Conservation (phyloP, 1,284 basidiomycete genomes). For the Schizophyllum commune region DNA sequence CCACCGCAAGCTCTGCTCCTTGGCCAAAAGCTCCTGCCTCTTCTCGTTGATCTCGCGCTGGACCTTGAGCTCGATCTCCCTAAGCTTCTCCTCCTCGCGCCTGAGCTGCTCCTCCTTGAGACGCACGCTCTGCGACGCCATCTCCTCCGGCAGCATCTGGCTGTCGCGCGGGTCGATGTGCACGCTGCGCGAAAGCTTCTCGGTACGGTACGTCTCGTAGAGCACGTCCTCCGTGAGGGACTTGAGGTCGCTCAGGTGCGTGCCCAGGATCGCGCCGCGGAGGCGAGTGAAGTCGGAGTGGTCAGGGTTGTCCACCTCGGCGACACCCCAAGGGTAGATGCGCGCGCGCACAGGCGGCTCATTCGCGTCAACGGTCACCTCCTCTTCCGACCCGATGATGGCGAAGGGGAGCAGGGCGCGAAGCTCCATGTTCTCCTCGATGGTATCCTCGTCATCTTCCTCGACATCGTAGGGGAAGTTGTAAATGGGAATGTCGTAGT, state of each 20-base stretch:
- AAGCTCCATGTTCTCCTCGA: slow-evolving; percentile 90
- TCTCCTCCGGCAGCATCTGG: slow-evolving; percentile 83
- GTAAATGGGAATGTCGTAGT: slow-evolving; percentile 96
- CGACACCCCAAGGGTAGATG: slow-evolving; percentile 94
- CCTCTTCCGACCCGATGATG: slow-evolving; percentile 93
- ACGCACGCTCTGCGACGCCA: slow-evolving; percentile 88
- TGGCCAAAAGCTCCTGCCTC: slow-evolving; percentile 87
- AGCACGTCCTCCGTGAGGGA: slow-evolving; percentile 89
- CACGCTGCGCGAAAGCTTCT: slow-evolving; percentile 91
- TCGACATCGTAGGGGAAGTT: slow-evolving; percentile 99
- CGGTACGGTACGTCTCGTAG: slow-evolving; percentile 94
- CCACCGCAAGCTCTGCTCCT: slow-evolving; percentile 80
- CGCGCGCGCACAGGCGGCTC: slow-evolving; percentile 69
- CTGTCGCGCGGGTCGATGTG: slow-evolving; percentile 73
- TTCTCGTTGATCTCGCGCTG: slow-evolving; percentile 97
- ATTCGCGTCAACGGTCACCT: slow-evolving; percentile 85
- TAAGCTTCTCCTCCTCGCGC: slow-evolving; percentile 92
- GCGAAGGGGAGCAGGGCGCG: slow-evolving; percentile 90
- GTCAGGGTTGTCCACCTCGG: slow-evolving; percentile 94
- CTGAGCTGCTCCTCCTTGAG: slow-evolving; percentile 97
- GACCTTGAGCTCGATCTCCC: slow-evolving; percentile 92
- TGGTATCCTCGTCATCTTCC: slow-evolving; percentile 97
- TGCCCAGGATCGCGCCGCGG: slow-evolving; percentile 81
- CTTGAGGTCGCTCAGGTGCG: slow-evolving; percentile 90
- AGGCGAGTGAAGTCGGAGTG: slow-evolving; percentile 93